Conservation (phyloP, 73 alveolate genomes). For the Paramecium sonneborni region DNA sequence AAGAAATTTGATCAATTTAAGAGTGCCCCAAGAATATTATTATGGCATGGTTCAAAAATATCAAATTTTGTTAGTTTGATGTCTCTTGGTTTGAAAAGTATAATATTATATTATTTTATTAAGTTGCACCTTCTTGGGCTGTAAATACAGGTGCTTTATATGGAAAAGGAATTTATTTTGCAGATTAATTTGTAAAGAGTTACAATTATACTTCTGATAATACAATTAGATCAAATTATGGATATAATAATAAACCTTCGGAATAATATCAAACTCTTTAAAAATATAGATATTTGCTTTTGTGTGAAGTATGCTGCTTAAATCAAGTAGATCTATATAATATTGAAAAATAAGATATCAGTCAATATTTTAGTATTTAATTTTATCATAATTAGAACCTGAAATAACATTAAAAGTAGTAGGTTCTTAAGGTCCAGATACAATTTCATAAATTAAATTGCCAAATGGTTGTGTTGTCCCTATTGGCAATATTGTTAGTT, state of each 20-base stretch:
- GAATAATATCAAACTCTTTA: neutral
- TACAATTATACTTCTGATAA: slow-evolving; percentile 68
- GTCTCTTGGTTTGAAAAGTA: slow-evolving; percentile 47
- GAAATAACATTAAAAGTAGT: slow-evolving; percentile 68
- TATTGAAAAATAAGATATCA: slow-evolving; percentile 59
- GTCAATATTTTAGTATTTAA: slow-evolving; percentile 55
- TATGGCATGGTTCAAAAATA: slow-evolving; percentile 97
- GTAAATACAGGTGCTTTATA: slow-evolving; percentile 81
- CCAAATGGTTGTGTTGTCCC: slow-evolving; percentile 94
- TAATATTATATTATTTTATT: slow-evolving; percentile 50
- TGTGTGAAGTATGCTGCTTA: slow-evolving; percentile 96
- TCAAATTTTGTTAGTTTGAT: slow-evolving; percentile 90
- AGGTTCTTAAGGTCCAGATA: slow-evolving; percentile 90
- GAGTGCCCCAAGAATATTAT: slow-evolving; percentile 73
- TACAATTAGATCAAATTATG: neutral
- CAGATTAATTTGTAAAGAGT: slow-evolving; percentile 86
- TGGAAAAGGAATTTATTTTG: slow-evolving; percentile 95
- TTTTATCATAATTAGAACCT: neutral
- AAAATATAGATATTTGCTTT: slow-evolving; percentile 72
- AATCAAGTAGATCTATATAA: slow-evolving; percentile 67
- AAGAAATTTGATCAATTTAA: slow-evolving; percentile 75
- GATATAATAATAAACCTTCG: slow-evolving; percentile 21
- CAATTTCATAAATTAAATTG: slow-evolving; percentile 73
- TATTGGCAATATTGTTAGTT: slow-evolving; percentile 76
- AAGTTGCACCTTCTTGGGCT: slow-evolving; percentile 88